Base-by-base conservation (phyloP, 1,284 basidiomycete genomes). In the Ganoderma lingzhi region DNA sequence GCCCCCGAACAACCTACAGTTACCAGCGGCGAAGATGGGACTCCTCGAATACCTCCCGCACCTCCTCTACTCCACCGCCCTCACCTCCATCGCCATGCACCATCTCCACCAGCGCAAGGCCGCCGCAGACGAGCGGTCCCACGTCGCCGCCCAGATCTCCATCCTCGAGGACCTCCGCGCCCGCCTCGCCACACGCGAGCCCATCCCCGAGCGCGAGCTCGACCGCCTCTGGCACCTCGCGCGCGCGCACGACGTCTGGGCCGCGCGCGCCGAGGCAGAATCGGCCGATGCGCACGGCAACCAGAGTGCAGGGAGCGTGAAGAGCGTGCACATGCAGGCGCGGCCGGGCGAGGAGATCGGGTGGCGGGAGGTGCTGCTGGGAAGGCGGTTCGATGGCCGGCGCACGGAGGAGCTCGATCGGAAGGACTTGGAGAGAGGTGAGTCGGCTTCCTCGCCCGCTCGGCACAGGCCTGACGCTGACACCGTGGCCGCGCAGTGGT, bases 61-160 rank as follows among this genome's bases (percentile, higher is more conserved):
- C 67, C 78, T 89, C 44, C 70, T 90, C 73, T 88, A 86, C 77
- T 86, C 88, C 48, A 81, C 89, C 60, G 88, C 88, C 32, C 81
- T 91, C 69, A 88, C 85, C 61, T 90, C 90, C 23, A 77, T 91
- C 65, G 87, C 88, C 55, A 86, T 90, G 67, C 90, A 92, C 78
- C 81, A 90, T 44, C 82, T 90, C 55, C 83, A 81, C 75, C 84
- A 86, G 66, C 83, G 86, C 69, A 85, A 83, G 60, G 75, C 76
- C 2, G 82, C 83, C 60, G 84, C 83, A 65, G 85, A 86, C 58
- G 85, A 89, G 71, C 84, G 83, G 63, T 81, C 84, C 23, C 84
- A 84, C 51, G 77, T 84, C 58, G 77, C 83, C 66, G 88, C 89
- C 15, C 88, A 86, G 70, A 81, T 87, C 63, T 86, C 88, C n/a